Conservation (phyloP, 495 filamentous ascomycete genomes). For the Aspergillus haitiensis region DNA sequence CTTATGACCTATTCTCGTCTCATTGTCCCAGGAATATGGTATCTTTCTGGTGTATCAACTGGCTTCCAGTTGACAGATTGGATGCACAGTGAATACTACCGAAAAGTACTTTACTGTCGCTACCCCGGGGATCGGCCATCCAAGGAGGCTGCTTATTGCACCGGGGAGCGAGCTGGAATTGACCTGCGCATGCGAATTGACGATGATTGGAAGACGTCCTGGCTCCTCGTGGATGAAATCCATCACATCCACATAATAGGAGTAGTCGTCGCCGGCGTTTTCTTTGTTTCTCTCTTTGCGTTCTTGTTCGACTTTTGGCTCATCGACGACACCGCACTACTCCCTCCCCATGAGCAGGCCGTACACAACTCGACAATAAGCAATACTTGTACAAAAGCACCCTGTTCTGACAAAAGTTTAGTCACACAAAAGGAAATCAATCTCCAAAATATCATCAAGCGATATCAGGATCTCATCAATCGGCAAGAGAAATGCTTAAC, state of each 20-base stretch:
- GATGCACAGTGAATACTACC: conserved; percentile 7
- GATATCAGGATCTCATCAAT: neutral
- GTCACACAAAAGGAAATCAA: too few species aligned
- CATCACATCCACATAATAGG: conserved; percentile 4
- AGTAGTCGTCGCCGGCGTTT: conserved; percentile 1
- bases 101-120: neutral
- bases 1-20: neutral
- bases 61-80: neutral
- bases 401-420: neutral
- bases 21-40: conserved; percentile 1
- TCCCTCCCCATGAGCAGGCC: neutral
- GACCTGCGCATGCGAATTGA: neutral
- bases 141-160: conserved; percentile 12
- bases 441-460: conserved; percentile 4
- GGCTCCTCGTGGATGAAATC: conserved; percentile 11
- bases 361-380: neutral
- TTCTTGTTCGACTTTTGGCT: neutral
- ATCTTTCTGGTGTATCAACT: conserved; percentile 1
- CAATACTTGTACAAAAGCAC: neutral
- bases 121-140: neutral
- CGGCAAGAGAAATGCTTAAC: neutral
- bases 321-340: neutral
- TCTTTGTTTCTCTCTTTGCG: neutral
- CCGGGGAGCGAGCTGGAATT: conserved; percentile 14
- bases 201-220: neutral